phyloP scores from a whole-genome alignment of 2,329 filamentous ascomycete genomes.

The Epichloe coenophiala region DNA sequence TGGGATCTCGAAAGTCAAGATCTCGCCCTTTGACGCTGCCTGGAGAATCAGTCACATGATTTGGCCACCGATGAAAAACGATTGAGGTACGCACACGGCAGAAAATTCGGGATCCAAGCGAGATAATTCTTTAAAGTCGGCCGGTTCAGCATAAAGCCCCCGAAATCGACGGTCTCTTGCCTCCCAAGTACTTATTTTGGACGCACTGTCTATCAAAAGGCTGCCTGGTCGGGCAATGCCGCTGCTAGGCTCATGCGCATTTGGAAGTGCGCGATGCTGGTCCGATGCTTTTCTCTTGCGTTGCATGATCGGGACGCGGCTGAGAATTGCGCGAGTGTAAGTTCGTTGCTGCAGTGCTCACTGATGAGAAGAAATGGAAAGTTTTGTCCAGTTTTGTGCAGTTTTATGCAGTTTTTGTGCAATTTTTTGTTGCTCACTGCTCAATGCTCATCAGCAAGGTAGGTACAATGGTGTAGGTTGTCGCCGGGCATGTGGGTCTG shows the following conservation, averaged over 20 bases:
- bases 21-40: constrained; percentile 26
- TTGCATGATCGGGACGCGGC: too few relatives aligned
- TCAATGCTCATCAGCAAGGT: too few relatives aligned
- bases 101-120: constrained; percentile 28
- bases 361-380: too few relatives aligned
- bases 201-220: not conserved
- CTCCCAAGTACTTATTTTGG: not conserved
- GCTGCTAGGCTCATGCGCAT: not conserved
- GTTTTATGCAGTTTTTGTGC: too few relatives aligned
- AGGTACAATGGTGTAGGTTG: too few relatives aligned
- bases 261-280: too few relatives aligned
- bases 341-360: too few relatives aligned
- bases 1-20: constrained; percentile 70
- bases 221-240: not conserved
- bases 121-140: constrained; percentile 31
- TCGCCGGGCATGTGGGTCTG: too few relatives aligned
- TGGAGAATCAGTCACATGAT: not conserved
- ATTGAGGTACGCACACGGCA: constrained; percentile 19
- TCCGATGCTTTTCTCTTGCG: too few relatives aligned
- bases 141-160: constrained; percentile 24
- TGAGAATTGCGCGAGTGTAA: too few relatives aligned
- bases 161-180: constrained; percentile 20
- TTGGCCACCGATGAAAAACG: not conserved
- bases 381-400: too few relatives aligned
- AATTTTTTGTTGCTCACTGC: too few relatives aligned